Evolutionary conservation across 1,284 basidiomycete species (phyloP), one percentile per base, ranked within the genome.

Genomic region (Ustilago lituana): DNA sequence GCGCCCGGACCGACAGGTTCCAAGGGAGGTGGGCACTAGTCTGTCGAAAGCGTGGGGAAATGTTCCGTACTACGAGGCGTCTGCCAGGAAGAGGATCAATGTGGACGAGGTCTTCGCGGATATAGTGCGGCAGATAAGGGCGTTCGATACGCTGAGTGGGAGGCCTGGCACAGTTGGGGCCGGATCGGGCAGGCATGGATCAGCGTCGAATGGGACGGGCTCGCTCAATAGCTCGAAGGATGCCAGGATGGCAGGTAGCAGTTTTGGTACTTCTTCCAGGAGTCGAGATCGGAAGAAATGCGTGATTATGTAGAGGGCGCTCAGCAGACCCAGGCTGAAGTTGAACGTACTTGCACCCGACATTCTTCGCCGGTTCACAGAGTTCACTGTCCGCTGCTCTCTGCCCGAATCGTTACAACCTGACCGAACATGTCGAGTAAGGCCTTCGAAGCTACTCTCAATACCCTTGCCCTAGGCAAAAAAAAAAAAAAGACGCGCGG

Each of bases 21-120:
- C 76, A 2, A 58, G 74, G 12, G 76, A 79, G 57, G 63, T 78
- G n/a, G 77, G 77, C 8, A 74, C 74, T 3, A 78, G 76, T 26
- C 51, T 79, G 15, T 73, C 71, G 5, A 57, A 65, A 31, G 74
- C 74, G 4, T 79, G 76, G 76, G 77, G 77, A 10, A 78, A 78
- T 43, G 72, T 76, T 11, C 77, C 77, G 0, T 79, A 76, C 45
- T 78, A 78, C 53, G 77, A 79, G 47, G 56, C 77, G 5, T 73
- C 68, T 8, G 77, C 77, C 15, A 39, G 76, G 19, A 78, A 78
- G 35, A 33, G 68, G 1, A 59, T 78, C 40, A 79, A 79, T 32
- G 76, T 79, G 11, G 77, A 79, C 39, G 74, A 79, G 55, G 43
- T 78, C 29, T 79, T 79, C 52, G 66, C 64, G 4, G 76, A 79